phyloP scores from a whole-genome alignment of 441 rosid species.

The Francoa sonchifolia region DNA sequence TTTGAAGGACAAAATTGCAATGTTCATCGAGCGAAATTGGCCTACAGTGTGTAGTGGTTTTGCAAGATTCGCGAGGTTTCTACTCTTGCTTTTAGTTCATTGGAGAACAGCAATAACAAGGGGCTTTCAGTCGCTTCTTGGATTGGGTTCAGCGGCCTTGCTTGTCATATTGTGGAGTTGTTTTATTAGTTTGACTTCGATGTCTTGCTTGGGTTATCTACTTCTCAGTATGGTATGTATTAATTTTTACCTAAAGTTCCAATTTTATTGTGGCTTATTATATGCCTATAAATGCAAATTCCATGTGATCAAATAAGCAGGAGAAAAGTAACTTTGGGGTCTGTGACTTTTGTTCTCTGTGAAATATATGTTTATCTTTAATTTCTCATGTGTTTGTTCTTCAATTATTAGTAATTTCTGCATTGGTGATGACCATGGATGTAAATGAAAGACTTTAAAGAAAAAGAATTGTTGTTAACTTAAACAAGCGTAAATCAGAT shows the following conservation, averaged over 20 bases:
- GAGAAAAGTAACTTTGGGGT: too few species aligned
- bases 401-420: too few species aligned
- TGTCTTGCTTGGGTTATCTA: slow-evolving; percentile 71
- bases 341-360: too few species aligned
- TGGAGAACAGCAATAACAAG: slow-evolving; percentile 67
- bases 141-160: slow-evolving; percentile 77
- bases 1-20: slow-evolving; percentile 42
- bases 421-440: too few species aligned
- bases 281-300: not conserved
- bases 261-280: not conserved
- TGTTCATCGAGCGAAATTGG: slow-evolving; percentile 74
- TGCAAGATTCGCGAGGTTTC: slow-evolving; percentile 28
- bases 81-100: slow-evolving; percentile 37
- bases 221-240: slow-evolving; percentile 66
- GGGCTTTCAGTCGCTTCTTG: slow-evolving; percentile 58
- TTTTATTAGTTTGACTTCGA: slow-evolving; percentile 90
- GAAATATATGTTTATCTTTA: too few species aligned
- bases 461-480: too few species aligned
- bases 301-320: not conserved
- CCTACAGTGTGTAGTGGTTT: slow-evolving; percentile 67
- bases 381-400: too few species aligned
- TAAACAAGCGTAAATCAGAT: not conserved
- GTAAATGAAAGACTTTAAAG: too few species aligned
- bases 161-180: slow-evolving; percentile 95
- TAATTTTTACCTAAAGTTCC: not conserved